phyloP scores from a whole-genome alignment of 108 stramenopile species.

The Nannochloropsis granulata region DNA sequence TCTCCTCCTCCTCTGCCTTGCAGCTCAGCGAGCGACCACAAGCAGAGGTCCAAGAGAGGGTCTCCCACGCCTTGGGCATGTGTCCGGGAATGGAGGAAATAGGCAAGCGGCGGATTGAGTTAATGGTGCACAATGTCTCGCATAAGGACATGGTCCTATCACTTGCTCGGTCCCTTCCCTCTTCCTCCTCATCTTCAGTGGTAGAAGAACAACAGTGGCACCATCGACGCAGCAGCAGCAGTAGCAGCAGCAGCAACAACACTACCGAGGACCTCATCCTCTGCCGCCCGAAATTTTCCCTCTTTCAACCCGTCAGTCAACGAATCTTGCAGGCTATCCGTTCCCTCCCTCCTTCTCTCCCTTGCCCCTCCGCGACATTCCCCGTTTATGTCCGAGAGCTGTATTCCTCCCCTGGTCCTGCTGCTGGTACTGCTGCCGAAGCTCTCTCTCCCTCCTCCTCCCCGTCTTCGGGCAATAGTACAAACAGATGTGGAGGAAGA shows the following conservation, averaged over 20 bases:
- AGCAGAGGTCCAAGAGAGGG: not conserved
- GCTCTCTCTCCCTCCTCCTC: not conserved
- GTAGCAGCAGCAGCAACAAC: not conserved
- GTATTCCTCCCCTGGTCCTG: not conserved
- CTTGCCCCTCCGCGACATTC: not conserved
- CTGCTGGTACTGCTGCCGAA: not conserved
- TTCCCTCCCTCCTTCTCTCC: not conserved
- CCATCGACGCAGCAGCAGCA: not conserved
- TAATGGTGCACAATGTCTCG: constrained; percentile 82
- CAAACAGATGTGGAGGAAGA: not conserved
- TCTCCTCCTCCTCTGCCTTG: too few species aligned
- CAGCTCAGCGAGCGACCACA: not conserved
- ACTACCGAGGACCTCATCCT: not conserved
- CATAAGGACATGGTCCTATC: constrained; percentile 70
- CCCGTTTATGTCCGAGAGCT: not conserved
- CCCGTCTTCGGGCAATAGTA: not conserved
- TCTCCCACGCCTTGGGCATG: not conserved
- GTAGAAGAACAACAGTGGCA: not conserved
- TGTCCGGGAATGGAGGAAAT: not conserved
- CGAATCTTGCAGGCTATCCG: not conserved
- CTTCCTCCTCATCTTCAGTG: not conserved
- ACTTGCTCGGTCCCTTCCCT: not conserved
- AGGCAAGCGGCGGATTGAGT: constrained; percentile 6
- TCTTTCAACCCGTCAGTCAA: not conserved
- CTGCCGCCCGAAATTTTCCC: not conserved